Evolutionary conservation across 148 eudicot genomes (phyloP), one percentile per base, ranked within the genome.

Genomic region (Mesembryanthemum crystallinum): DNA sequence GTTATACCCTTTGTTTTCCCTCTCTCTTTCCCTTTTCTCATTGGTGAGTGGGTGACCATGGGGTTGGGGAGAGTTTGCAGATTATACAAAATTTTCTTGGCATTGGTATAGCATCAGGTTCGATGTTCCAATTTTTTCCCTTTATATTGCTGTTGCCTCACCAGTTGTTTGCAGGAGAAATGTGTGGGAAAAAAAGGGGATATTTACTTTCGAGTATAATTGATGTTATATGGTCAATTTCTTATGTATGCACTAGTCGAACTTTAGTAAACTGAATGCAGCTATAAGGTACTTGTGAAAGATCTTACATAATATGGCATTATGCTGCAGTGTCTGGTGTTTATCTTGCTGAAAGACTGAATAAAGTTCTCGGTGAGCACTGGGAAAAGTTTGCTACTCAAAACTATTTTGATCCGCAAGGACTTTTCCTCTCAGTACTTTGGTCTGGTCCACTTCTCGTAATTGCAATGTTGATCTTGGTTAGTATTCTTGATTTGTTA

Each of bases 391-490:
- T 95, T 91, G 92, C 99, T 0, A 78, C 91, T 76, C 96, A 95
- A 83, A 92, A 95, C 81, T 95, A 95, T 78, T 95, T 95, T 43
- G 99, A 95, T 64, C 80, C 85, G 2, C 89, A 83, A 0, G 99
- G 99, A 39, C 17, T 95, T 37, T 92, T 95, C 67, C 86, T 95
- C 65, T 92, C 97, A 0, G 90, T 91, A 13, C 83, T 95, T 21
- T 95, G 99, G 99, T 95, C 96, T 10, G 96, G 94, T 52, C 97
- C 99, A 30, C 94, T 95, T 71, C 86, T 95, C 58, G 77, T 92
- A 23, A 82, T 92, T 47, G 85, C 99, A 11, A 91, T 92, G 81
- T 54, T 92, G 67, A 92, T 95, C 76, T 82, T 95, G 97, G 99
- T 95, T 23, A 87, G 95, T 85, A 49, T 68, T 64, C 35, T 17